Percentiles rank a stretch among this genome's conserved stretches.
phyloP scores from a whole-genome alignment of 768 basidiomycete species.

The Amanita muscaria region DNA sequence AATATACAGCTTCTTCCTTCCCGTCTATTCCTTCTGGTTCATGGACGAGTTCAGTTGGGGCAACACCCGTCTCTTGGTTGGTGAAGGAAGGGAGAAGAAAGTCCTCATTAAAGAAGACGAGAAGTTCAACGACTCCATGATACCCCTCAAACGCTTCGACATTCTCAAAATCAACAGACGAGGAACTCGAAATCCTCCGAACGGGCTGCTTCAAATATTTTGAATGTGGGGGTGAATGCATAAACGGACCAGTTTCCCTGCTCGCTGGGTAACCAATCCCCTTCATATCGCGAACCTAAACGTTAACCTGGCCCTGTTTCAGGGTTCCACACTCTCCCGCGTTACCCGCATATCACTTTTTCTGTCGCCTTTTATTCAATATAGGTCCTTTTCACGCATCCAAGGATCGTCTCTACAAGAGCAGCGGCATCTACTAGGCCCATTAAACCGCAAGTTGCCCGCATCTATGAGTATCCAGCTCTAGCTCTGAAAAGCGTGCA shows the following conservation, averaged over 20 bases:
- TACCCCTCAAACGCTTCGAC: conserved; percentile 95
- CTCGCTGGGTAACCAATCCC: conserved; percentile 90
- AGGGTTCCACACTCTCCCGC: conserved; percentile 77
- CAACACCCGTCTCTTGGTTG: conserved; percentile 87
- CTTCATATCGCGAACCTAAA: no score
- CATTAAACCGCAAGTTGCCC: conserved; percentile 33
- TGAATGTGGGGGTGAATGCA: conserved; percentile 82
- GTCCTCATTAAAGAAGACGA: conserved; percentile 91
- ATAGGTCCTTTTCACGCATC: conserved; percentile 75
- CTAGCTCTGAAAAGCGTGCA: conserved; percentile 51
- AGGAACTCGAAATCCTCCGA: conserved; percentile 52
- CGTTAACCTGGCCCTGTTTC: no score
- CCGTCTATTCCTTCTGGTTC: conserved; percentile 95
- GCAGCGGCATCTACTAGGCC: no score
- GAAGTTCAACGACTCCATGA: conserved; percentile 96
- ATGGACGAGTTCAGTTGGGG: conserved; percentile 98
- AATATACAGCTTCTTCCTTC: conserved; percentile 89
- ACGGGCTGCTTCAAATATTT: conserved; percentile 97
- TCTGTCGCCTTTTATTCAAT: conserved; percentile 94
- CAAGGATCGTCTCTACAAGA: conserved; percentile 19
- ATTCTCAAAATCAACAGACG: no score
- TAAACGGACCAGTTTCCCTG: conserved; percentile 83
- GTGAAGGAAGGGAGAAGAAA: conserved; percentile 92
- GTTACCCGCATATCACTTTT: conserved; percentile 86
- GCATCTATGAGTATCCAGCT: conserved; percentile 57